These are phyloP conservation scores for Tuber aestivum DNA, from an alignment of 495 filamentous ascomycete species.

Conservation along the genomic window DNA sequence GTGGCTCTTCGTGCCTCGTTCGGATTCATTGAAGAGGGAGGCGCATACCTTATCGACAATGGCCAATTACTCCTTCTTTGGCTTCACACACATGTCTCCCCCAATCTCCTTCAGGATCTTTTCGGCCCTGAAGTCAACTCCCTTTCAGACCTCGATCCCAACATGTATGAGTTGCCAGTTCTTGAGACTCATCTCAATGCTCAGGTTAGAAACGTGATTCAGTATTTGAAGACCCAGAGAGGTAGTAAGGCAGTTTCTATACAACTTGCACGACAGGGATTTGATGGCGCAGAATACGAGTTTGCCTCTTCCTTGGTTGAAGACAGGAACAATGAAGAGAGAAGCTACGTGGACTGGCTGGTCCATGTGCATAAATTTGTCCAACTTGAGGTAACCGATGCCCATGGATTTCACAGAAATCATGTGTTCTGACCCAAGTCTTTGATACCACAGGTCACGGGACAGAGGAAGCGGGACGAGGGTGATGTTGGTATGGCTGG, in stretches of 20 bases:
- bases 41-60: constrained; percentile 96
- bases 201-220: constrained; percentile 86
- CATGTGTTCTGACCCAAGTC: constrained; percentile 16
- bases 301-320: constrained; percentile 87
- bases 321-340: constrained; percentile 94
- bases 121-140: constrained; percentile 71
- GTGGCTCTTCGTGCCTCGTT: constrained; percentile 76
- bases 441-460: constrained; percentile 52
- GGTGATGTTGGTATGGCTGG: constrained; percentile 50
- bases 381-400: constrained; percentile 67
- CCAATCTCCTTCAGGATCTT: constrained; percentile 79
- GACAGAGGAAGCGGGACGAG: constrained; percentile 72
- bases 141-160: constrained; percentile 72
- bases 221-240: constrained; percentile 72
- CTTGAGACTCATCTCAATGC: constrained; percentile 91
- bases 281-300: constrained; percentile 94
- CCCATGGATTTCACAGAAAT: constrained; percentile 17
- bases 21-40: constrained; percentile 83
- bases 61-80: constrained; percentile 85
- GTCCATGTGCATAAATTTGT: constrained; percentile 91
- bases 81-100: constrained; percentile 72
- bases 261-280: constrained; percentile 84
- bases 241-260: constrained; percentile 84
- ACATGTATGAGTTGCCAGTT: constrained; percentile 64
- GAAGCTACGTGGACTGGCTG: constrained; percentile 97